These are phyloP conservation scores for Saccharum hybrid DNA, from an alignment of 202 grass and related monocot species.

Conservation along the genomic window DNA sequence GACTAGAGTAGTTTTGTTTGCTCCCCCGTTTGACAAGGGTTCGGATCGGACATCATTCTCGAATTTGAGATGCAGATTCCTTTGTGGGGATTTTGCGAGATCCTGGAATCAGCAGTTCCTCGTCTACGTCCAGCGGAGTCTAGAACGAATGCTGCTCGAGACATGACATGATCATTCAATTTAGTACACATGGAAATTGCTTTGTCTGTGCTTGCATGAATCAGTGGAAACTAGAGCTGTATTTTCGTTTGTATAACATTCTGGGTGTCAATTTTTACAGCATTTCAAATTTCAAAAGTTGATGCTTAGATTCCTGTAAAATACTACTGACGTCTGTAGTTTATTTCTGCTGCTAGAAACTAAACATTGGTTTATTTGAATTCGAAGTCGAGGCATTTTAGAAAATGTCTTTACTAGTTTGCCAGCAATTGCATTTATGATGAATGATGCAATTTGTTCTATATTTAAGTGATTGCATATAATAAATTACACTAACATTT, in stretches of 20 bases:
- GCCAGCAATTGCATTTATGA: neutral
- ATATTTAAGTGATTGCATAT: neutral
- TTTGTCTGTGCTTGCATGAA: neutral
- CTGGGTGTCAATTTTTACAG: neutral
- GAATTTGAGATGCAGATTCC: neutral
- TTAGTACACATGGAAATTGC: neutral
- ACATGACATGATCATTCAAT: neutral
- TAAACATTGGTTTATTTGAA: neutral
- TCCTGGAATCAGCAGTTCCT: neutral
- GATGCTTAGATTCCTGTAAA: neutral
- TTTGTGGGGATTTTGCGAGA: neutral
- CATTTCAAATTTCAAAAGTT: neutral
- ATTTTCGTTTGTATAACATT: neutral
- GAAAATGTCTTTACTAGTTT: neutral
- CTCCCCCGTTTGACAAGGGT: neutral
- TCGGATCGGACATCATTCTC: neutral
- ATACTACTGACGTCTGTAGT: slow-evolving; percentile 1
- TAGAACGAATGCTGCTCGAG: neutral
- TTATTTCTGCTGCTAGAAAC: neutral
- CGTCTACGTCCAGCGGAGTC: neutral
- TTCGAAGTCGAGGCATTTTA: neutral
- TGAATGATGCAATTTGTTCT: neutral
- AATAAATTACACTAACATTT: neutral
- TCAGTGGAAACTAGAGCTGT: neutral
- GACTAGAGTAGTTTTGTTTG: neutral